Evolutionary conservation across 768 basidiomycete genomes (phyloP).

Genomic region (Leccinum broughii): DNA sequence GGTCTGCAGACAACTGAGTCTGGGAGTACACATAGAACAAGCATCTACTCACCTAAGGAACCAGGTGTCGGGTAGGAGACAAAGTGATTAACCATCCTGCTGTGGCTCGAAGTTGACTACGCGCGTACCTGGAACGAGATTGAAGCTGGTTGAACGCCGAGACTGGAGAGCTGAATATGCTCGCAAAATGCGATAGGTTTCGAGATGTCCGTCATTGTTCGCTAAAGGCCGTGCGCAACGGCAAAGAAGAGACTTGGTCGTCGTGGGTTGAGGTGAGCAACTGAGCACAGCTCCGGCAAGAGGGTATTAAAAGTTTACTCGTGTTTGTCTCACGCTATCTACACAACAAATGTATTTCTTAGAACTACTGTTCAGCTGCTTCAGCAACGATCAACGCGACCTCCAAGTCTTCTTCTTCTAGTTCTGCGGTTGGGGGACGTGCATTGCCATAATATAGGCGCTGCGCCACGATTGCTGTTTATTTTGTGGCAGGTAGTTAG

Average conservation of each 20-base stretch:
- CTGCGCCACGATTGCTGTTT: slow-evolving; percentile 68
- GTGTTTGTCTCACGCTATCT: slow-evolving; percentile 32
- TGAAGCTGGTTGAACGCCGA: slow-evolving; percentile 94
- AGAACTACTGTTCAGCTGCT: slow-evolving; percentile 49
- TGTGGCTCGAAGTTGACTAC: slow-evolving; percentile 35
- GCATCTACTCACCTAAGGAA: slow-evolving; percentile 22
- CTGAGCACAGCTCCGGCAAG: slow-evolving; percentile 12
- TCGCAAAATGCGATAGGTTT: slow-evolving; percentile 90
- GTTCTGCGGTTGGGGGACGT: slow-evolving; percentile 53
- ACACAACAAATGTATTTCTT: slow-evolving; percentile 2
- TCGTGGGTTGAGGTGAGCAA: slow-evolving; percentile 25
- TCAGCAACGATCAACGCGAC: slow-evolving; percentile 63
- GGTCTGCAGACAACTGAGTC: slow-evolving; percentile 49
- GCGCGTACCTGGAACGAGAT: slow-evolving; percentile 89
- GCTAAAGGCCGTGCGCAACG: slow-evolving; percentile 17
- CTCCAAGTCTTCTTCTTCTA: slow-evolving; percentile 65
- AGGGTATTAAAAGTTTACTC: slow-evolving; percentile 28
- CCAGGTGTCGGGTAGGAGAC: neutral
- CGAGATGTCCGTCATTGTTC: slow-evolving; percentile 33
- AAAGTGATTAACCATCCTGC: slow-evolving; percentile 18
- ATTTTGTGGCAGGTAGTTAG: slow-evolving; percentile 14
- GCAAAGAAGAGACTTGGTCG: slow-evolving; percentile 16
- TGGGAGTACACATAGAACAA: neutral
- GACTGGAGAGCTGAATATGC: slow-evolving; percentile 90
- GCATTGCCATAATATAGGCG: slow-evolving; percentile 72